Conservation (phyloP, 768 basidiomycete genomes). For the Rhizopogon roseolus region DNA sequence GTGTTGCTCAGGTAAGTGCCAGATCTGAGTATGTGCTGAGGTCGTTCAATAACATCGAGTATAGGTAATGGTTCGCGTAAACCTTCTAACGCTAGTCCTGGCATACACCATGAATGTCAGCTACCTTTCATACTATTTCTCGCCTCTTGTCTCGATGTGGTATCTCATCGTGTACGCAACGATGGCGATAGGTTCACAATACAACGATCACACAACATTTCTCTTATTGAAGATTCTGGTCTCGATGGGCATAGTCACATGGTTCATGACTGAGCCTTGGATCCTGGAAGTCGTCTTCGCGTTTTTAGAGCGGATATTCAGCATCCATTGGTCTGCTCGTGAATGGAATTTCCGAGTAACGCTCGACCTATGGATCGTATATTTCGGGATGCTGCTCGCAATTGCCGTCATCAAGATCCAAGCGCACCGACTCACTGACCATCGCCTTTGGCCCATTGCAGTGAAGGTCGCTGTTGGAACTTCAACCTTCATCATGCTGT, state of each 20-base stretch:
- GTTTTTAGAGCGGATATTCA: slow-evolving; percentile 58
- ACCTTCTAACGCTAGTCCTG: slow-evolving; percentile 75
- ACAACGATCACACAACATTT: slow-evolving; percentile 68
- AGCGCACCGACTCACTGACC: slow-evolving; percentile 65
- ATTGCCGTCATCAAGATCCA: slow-evolving; percentile 71
- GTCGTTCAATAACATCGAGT: slow-evolving; percentile 5
- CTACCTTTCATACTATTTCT: slow-evolving; percentile 89
- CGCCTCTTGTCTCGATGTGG: slow-evolving; percentile 89
- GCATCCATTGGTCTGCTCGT: slow-evolving; percentile 75
- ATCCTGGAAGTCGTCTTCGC: slow-evolving; percentile 61
- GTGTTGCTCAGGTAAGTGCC: slow-evolving; percentile 63
- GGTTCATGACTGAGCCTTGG: slow-evolving; percentile 61
- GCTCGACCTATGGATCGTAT: slow-evolving; percentile 87
- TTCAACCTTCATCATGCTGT: slow-evolving; percentile 52
- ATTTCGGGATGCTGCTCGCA: slow-evolving; percentile 79
- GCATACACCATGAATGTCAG: slow-evolving; percentile 91
- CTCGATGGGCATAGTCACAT: slow-evolving; percentile 60
- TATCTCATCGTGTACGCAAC: slow-evolving; percentile 83
- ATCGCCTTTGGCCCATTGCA: slow-evolving; percentile 56
- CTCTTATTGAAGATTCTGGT: slow-evolving; percentile 65
- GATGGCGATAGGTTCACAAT: slow-evolving; percentile 61
- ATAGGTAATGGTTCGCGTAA: slow-evolving; percentile 76
- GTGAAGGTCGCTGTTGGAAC: slow-evolving; percentile 44
- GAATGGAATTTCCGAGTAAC: slow-evolving; percentile 90
- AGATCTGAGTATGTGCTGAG: neutral